These are phyloP conservation scores for Tylopilus balloui DNA, from an alignment of 768 basidiomycete species.

Conservation along the genomic window DNA sequence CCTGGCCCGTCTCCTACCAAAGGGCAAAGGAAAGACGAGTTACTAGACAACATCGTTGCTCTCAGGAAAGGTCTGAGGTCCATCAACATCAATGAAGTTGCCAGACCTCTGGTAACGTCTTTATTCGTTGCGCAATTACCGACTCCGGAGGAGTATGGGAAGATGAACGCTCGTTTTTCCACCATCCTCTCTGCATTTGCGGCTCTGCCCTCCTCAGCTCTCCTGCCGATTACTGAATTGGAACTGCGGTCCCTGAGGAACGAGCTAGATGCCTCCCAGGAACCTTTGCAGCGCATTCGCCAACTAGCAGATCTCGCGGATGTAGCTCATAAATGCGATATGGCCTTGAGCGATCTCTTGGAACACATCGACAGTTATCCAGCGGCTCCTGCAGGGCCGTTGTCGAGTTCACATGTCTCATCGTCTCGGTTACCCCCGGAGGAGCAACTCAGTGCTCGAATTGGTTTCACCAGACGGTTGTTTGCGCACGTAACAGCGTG, in stretches of 20 bases:
- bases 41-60: constrained; percentile 47
- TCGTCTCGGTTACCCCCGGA: constrained; percentile 47
- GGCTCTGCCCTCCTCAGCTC: constrained; percentile 41
- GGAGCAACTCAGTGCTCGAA: constrained; percentile 59
- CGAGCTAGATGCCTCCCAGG: constrained; percentile 52
- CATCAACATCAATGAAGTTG: constrained; percentile 53
- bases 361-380: constrained; percentile 87
- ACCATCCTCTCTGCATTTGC: constrained; percentile 43
- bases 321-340: constrained; percentile 55
- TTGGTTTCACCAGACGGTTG: constrained; percentile 55
- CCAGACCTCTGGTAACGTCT: constrained; percentile 38
- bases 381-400: constrained; percentile 45
- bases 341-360: constrained; percentile 76
- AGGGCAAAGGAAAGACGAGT: constrained; percentile 39
- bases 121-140: constrained; percentile 46
- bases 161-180: constrained; percentile 45
- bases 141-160: constrained; percentile 41
- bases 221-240: constrained; percentile 42
- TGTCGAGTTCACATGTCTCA: constrained; percentile 48
- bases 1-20: constrained; percentile 33
- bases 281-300: constrained; percentile 48
- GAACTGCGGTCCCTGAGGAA: constrained; percentile 57
- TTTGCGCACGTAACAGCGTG: constrained; percentile 45
- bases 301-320: constrained; percentile 52
- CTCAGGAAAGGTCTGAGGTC: constrained; percentile 59